phyloP scores from a whole-genome alignment of 2,329 filamentous ascomycete genomes.

The Dactylonectria macrodidyma region DNA sequence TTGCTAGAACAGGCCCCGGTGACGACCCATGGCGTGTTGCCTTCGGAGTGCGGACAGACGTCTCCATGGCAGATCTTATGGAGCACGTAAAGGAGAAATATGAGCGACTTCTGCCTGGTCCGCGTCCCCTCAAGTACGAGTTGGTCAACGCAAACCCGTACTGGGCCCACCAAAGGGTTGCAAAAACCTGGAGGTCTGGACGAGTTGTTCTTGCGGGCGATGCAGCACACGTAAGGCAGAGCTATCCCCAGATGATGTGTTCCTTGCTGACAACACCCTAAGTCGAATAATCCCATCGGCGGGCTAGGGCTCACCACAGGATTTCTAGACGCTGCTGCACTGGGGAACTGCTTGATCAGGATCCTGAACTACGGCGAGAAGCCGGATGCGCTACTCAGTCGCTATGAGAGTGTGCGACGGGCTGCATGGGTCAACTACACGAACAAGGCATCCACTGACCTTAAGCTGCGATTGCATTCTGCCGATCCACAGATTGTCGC shows the following conservation, averaged over 20 bases:
- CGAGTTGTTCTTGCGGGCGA: slow-evolving; percentile 7
- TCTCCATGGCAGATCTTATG: neutral
- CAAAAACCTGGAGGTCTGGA: neutral
- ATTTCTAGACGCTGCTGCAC: slow-evolving; percentile 1
- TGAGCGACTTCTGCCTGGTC: neutral
- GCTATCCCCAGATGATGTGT: neutral
- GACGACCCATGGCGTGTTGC: slow-evolving; percentile 3
- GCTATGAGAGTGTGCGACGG: slow-evolving; percentile 2
- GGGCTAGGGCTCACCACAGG: slow-evolving; percentile 4
- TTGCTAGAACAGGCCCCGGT: slow-evolving; percentile 1
- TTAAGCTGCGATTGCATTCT: slow-evolving; percentile 8
- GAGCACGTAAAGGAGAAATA: slow-evolving; percentile 1
- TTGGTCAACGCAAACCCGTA: slow-evolving; percentile 1
- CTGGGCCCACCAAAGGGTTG: slow-evolving; percentile 8
- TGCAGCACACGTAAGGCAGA: slow-evolving; percentile 7
- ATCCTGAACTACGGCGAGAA: neutral
- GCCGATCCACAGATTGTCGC: slow-evolving; percentile 2
- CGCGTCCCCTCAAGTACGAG: neutral
- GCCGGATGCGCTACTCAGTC: neutral
- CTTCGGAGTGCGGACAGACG: slow-evolving; percentile 2
- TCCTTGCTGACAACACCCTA: neutral
- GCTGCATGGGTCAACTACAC: slow-evolving; percentile 3
- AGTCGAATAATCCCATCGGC: slow-evolving; percentile 11
- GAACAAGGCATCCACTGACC: neutral
- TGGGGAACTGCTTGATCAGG: slow-evolving; percentile 2